Percentiles rank a stretch among this genome's conserved stretches.
Evolutionary conservation across 306 rosid genomes (phyloP).

Genomic region (Pterocarpus santalinus): DNA sequence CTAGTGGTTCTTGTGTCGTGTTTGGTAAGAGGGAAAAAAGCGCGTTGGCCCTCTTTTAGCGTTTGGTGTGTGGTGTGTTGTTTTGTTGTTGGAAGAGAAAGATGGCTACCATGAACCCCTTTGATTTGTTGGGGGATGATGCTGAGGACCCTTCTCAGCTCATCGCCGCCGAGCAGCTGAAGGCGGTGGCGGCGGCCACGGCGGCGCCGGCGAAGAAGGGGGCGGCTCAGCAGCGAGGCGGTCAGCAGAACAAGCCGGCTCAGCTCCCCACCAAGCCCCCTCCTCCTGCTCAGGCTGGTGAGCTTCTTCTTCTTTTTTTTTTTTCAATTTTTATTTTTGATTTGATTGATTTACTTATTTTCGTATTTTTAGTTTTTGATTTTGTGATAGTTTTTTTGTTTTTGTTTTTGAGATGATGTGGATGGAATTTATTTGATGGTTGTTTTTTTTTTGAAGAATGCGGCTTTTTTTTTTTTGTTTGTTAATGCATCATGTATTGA

Average conservation of each 20-base stretch:
- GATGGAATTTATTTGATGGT: not conserved
- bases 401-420: not conserved
- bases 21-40: not conserved
- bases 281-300: conserved; percentile 90
- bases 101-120: conserved; percentile 90
- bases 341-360: not conserved
- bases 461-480: not conserved
- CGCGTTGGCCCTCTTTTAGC: not conserved
- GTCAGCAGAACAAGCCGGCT: conserved; percentile 61
- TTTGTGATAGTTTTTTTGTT: not conserved
- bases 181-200: conserved; percentile 41
- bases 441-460: conserved; percentile 12
- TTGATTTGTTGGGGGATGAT: conserved; percentile 91
- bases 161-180: conserved; percentile 65
- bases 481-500: not conserved
- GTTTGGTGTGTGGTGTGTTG: not conserved
- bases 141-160: conserved; percentile 92
- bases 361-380: not conserved
- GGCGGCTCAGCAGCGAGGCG: conserved; percentile 45
- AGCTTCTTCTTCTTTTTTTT: conserved; percentile 1
- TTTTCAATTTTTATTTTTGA: not conserved
- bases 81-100: not conserved
- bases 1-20: conserved; percentile 3
- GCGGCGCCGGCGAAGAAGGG: conserved; percentile 49
- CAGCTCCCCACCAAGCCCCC: conserved; percentile 83